Evolutionary conservation across 352 stramenopile species (phyloP), one percentile per base, ranked within the genome.

Genomic region (Pythium monospermum): DNA sequence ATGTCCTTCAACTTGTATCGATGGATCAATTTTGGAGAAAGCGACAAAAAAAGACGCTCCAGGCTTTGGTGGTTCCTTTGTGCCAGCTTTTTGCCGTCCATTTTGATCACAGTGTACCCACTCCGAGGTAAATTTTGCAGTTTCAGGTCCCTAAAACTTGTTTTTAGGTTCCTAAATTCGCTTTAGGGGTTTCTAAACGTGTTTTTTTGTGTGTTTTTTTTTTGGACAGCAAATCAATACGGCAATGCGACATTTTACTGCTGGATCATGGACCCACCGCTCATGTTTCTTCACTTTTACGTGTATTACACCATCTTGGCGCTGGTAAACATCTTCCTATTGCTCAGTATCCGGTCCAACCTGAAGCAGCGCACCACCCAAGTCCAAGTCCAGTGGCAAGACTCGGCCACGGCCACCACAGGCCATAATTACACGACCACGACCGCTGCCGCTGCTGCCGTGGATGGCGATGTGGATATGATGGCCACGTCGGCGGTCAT

Each of bases 191-290:
- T 27, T 21, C 32, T n/a, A 16, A 33, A 19, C n/a, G n/a, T 5
- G 13, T 4, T 31, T 0, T 16, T 22, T 43, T 19, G 23, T 21
- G 11, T 23, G 26, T 13, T 26, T 55, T 44, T 5, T 48, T 37
- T 44, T 12, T 57, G 5, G 36, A 26, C 47, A 80, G 78, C 61
- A 23, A 59, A 82, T 53, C 71, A 73, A 36, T 87, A 87, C 49
- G 80, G 80, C 3, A 74, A 91, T 58, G 72, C 80, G 36, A 91
- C 78, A 36, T 91, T 91, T 63, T 91, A 79, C 59, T 94, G 83
- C 65, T 94, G 78, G 78, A 62, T 94, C 42, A 60, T 66, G 22
- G 73, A 90, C 21, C 72, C 80, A 22, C 53, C 66, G 18, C 67
- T 73, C 53, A 83, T 88, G 63, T 81, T 91, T 28, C 40, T 85